Conservation (phyloP, 345 rosid genomes). For the Melaleuca alternifolia region DNA sequence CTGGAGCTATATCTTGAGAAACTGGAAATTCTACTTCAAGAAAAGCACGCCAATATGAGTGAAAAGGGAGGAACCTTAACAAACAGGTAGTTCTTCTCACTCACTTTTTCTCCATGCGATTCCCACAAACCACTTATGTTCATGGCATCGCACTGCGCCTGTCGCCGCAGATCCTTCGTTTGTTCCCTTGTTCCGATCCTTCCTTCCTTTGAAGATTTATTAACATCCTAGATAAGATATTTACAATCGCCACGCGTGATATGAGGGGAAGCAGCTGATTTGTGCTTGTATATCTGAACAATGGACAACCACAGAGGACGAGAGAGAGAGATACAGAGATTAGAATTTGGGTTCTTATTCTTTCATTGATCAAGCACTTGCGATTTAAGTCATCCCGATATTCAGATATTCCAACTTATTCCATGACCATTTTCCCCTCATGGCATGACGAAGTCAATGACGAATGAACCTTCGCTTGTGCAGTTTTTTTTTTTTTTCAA, state of each 20-base stretch:
- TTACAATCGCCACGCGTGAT: neutral
- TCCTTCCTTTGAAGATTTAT: neutral
- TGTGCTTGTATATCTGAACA: neutral
- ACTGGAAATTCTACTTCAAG: neutral
- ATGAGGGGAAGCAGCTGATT: neutral
- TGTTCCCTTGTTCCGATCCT: neutral
- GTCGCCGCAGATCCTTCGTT: neutral
- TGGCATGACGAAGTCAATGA: neutral
- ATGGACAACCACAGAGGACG: neutral
- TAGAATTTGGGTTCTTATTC: constrained; percentile 14
- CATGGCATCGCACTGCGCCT: neutral
- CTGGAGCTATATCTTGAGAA: neutral
- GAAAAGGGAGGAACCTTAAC: neutral
- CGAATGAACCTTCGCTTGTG: neutral
- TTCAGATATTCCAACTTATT: neutral
- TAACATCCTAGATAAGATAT: neutral
- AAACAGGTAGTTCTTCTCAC: neutral
- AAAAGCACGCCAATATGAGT: neutral
- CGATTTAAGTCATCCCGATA: neutral
- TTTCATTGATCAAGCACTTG: neutral
- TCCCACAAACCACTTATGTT: neutral
- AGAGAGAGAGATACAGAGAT: neutral
- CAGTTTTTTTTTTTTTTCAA: neutral
- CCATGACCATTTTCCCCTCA: neutral
- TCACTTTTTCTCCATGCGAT: neutral